Evolutionary conservation across 257 asterid species (phyloP), one percentile per base, ranked within the genome.

Genomic region (Primulina huaijiensis): DNA sequence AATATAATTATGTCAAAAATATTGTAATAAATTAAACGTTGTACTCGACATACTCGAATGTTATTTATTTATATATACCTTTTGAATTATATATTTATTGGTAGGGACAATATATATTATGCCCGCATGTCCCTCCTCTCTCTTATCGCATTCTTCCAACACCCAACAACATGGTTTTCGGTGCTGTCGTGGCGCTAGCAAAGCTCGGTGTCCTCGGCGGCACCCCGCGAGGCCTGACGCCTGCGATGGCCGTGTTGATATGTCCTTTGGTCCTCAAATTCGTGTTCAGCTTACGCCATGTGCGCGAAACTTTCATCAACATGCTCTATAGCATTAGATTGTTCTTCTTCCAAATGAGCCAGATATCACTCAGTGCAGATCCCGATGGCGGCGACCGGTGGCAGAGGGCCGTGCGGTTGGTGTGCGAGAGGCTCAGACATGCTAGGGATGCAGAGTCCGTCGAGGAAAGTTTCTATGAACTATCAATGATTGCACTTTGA

Each of bases 351-450:
- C 95, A 85, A 61, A 66, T 84, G 80, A 74, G 85, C 17, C 91
- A 75, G 34, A 88, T 90, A 3, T 75, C 75, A 3, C 65, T 71
- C 16, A 73, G 70, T 29, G 14, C 72, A 40, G 67, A 58, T 33
- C 67, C 68, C 34, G 65, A 35, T 9, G 57, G 33, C 7, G 64
- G 43, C 52, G 55, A 46, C 20, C 78, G 95, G 76, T 85, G 90
- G 89, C 89, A 74, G 78, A 68, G 95, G 77, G 89, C 88, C 17
- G 61, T 86, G 58, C 86, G 89, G 53, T 34, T 88, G 52, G 79
- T 90, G 23, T 68, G 3, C 52, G 82, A 78, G 72, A 81, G 89
- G 57, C 21, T 83, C 37, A 60, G 21, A 1, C 87, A 73, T 60
- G 79, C 71, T 8, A 77, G 93, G 71, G 82, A 68, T 21, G 68